phyloP scores from a whole-genome alignment of 257 asterid species.

The Nyctanthes arbortristis region DNA sequence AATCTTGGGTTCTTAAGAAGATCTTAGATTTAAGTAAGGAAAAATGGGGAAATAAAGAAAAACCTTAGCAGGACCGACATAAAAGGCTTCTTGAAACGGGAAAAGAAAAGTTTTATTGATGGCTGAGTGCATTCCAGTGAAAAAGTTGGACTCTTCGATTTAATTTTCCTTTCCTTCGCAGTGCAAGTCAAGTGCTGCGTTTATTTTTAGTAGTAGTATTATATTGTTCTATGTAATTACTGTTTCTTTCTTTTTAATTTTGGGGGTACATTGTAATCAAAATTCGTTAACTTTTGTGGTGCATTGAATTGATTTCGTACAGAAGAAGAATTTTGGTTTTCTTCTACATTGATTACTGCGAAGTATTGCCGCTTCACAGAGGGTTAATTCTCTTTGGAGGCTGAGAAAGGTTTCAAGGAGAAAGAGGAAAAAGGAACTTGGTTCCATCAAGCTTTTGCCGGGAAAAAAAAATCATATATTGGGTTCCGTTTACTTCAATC shows the following conservation, averaged over 20 bases:
- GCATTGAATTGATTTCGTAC: conserved; percentile 13
- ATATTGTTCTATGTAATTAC: neutral
- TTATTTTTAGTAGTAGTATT: neutral
- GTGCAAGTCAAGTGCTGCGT: conserved; percentile 22
- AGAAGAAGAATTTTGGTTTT: conserved; percentile 13
- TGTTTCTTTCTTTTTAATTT: conserved; percentile 4
- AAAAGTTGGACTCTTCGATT: conserved; percentile 10
- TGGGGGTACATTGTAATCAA: neutral
- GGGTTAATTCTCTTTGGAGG: conserved; percentile 19
- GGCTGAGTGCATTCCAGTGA: conserved; percentile 5
- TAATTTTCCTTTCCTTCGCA: conserved; percentile 9
- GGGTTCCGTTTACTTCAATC: conserved; percentile 4
- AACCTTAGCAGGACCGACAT: conserved; percentile 21
- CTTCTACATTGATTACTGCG: conserved; percentile 4
- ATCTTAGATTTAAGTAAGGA: conserved; percentile 17
- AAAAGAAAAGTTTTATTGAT: no score
- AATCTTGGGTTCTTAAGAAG: no score
- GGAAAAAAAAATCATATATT: conserved; percentile 23
- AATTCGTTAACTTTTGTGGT: conserved; percentile 19
- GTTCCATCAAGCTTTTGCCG: neutral
- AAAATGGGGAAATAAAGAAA: no score
- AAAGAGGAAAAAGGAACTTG: neutral
- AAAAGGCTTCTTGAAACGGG: conserved; percentile 24
- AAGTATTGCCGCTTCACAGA: conserved; percentile 12
- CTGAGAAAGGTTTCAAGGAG: conserved; percentile 16